Base-by-base conservation (phyloP, 2,329 filamentous ascomycete species). In the Phyllosticta citribraziliensis region DNA sequence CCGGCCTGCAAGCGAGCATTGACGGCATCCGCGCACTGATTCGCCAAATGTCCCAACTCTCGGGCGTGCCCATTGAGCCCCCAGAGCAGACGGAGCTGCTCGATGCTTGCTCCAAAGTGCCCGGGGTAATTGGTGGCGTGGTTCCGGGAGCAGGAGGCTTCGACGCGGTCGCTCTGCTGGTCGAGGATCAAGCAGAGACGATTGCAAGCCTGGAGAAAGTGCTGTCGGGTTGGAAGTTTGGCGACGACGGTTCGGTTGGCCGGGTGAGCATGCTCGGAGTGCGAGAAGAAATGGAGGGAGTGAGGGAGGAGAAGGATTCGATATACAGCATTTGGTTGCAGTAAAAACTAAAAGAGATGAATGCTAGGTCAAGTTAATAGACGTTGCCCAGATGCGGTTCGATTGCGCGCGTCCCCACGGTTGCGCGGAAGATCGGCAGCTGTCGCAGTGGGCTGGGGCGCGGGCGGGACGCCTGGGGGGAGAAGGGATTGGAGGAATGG, bases 101-200 rank as follows among this genome's bases (percentile, higher is more conserved):
- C 40, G 88, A 99, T 74, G 88, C 85, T 10, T 80, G 93, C 62
- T 82, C 80, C 3, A 72, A 76, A 3, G 76, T 97, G 1, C 81
- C 88, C 0, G 94, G 93, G 5, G 91, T 97, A 2, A 84, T 92
- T 65, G 92, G 91, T 0, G 94, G 92, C 0, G 91, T 97, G 0
- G 94, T 97, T 0, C 94, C 94, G 0, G 94, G 94, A 0, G 94
- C 94, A 0, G 94, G 94, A 10, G 94, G 94, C 0, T 97, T 89
- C 70, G 94, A 99, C 78, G 94, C 94, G 1, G 81, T 96, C 60
- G 88, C 88, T 0, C 73, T 99, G 63, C 74, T 99, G 63, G 84
- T 96, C 65, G 81, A 82, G 68, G 89, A 97, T 67, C 85, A 88
- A 58, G 80, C 79, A 40, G 81, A 80, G 56, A 89, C 89, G 1